A percentile compares a stretch with the other conserved stretches of the same genome.
These are phyloP conservation scores for Zalaria sp. DNA, from an alignment of 2,329 filamentous ascomycete species.

Conservation along the genomic window DNA sequence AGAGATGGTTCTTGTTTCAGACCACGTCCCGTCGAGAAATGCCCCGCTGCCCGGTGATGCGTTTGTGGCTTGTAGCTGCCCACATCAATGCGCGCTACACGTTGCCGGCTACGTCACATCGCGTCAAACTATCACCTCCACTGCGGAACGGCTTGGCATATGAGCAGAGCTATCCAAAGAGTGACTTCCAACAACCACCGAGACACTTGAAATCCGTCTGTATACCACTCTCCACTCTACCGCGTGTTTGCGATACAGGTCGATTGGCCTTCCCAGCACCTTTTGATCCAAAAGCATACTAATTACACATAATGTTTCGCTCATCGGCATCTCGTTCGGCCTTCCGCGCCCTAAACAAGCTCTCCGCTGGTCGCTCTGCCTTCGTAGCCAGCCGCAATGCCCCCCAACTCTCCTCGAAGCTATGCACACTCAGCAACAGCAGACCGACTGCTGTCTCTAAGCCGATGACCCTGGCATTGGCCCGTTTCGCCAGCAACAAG, in stretches of 20 bases:
- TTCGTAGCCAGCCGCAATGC: slow-evolving; percentile 6
- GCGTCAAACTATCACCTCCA: too few relatives aligned
- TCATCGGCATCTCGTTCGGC: slow-evolving; percentile 27
- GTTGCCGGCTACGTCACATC: too few relatives aligned
- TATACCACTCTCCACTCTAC: not conserved
- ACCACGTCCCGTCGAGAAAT: too few relatives aligned
- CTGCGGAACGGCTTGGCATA: too few relatives aligned
- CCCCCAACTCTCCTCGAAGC: slow-evolving; percentile 25
- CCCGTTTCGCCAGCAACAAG: slow-evolving; percentile 7
- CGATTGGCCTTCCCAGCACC: not conserved
- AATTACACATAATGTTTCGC: slow-evolving; percentile 26
- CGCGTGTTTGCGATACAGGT: not conserved
- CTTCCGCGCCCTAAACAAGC: slow-evolving; percentile 22
- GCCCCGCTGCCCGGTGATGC: too few relatives aligned
- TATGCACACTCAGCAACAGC: slow-evolving; percentile 23
- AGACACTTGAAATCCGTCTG: too few relatives aligned
- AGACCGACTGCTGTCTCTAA: slow-evolving; percentile 17
- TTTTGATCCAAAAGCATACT: not conserved
- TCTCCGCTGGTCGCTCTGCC: slow-evolving; percentile 14
- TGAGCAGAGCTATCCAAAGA: too few relatives aligned
- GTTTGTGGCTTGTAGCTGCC: too few relatives aligned
- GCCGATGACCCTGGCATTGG: slow-evolving; percentile 16
- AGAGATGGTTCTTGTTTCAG: too few relatives aligned
- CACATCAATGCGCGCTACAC: too few relatives aligned
- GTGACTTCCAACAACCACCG: too few relatives aligned